These are phyloP conservation scores for Panicum virgatum DNA, from an alignment of 202 grass and related monocot genomes.

Conservation along the genomic window DNA sequence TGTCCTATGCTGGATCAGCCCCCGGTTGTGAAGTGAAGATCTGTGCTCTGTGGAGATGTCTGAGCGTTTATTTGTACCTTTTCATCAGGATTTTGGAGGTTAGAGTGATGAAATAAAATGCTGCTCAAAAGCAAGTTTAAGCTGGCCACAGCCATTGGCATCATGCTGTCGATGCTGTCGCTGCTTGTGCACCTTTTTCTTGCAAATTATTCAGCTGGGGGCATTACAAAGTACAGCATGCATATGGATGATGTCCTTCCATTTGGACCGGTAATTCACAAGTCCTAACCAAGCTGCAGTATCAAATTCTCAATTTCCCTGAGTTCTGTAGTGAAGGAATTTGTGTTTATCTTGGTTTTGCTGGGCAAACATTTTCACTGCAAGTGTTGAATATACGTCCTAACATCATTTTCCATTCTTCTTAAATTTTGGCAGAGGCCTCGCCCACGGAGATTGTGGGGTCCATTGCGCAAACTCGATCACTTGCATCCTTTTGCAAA, in stretches of 20 bases:
- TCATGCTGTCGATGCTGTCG: slow-evolving; percentile 71
- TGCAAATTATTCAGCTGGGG: slow-evolving; percentile 86
- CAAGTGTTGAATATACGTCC: not conserved
- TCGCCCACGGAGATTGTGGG: slow-evolving; percentile 76
- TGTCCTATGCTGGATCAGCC: too few relatives aligned
- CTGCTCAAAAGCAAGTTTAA: slow-evolving; percentile 95
- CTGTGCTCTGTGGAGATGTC: not conserved
- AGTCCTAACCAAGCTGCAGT: not conserved
- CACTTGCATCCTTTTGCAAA: slow-evolving; percentile 67
- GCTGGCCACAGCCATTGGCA: slow-evolving; percentile 78
- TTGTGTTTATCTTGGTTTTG: not conserved
- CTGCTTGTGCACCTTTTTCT: slow-evolving; percentile 89
- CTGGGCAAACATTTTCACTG: slow-evolving; percentile 1
- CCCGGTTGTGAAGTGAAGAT: too few relatives aligned
- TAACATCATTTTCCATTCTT: slow-evolving; percentile 26
- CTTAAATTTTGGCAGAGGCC: slow-evolving; percentile 58
- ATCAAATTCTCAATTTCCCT: not conserved
- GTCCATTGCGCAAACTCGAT: slow-evolving; percentile 70
- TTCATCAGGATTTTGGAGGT: slow-evolving; percentile 43
- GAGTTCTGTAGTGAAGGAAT: not conserved
- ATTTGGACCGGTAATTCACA: slow-evolving; percentile 49
- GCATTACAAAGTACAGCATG: slow-evolving; percentile 56
- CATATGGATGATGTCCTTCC: slow-evolving; percentile 63
- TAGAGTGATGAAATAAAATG: slow-evolving; percentile 83
- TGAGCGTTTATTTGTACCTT: not conserved